A percentile compares a stretch with the other conserved stretches of the same genome.
phyloP scores from a whole-genome alignment of 2,329 filamentous ascomycete genomes.

The Elsinoe fawcettii region DNA sequence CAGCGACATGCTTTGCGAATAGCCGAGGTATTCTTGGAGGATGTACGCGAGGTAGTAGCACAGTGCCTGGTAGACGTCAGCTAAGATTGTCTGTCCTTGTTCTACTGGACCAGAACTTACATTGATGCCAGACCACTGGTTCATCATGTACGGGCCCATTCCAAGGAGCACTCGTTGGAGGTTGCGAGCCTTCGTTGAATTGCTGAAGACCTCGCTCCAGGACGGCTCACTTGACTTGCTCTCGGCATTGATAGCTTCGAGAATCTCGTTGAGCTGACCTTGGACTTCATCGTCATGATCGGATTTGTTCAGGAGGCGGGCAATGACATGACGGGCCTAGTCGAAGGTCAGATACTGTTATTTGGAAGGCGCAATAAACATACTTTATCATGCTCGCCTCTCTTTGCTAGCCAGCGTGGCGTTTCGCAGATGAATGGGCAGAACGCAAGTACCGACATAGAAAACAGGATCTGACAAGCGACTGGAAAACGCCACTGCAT shows the following conservation, averaged over 20 bases:
- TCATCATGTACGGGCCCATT: constrained; percentile 33
- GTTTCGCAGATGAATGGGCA: constrained; percentile 25
- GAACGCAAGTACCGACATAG: constrained; percentile 23
- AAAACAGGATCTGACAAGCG: constrained; percentile 27
- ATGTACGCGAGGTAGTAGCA: constrained; percentile 28
- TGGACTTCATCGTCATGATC: constrained; percentile 28
- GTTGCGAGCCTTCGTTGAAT: constrained; percentile 30
- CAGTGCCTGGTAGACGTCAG: constrained; percentile 17
- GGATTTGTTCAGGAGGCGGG: constrained; percentile 28
- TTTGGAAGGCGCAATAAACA: constrained; percentile 15
- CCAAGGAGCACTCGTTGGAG: constrained; percentile 32
- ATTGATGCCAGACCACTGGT: constrained; percentile 21
- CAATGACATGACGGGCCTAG: constrained; percentile 25
- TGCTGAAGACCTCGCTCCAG: constrained; percentile 32
- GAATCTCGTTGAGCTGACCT: constrained; percentile 31
- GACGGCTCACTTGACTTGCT: constrained; percentile 27
- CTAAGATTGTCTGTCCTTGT: no score
- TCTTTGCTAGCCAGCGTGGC: neutral
- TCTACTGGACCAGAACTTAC: neutral
- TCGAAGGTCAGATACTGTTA: constrained; percentile 17
- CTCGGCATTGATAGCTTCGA: constrained; percentile 29
- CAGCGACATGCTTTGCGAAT: constrained; percentile 24
- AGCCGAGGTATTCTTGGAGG: constrained; percentile 25
- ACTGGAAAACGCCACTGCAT: constrained; percentile 28
- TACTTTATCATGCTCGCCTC: constrained; percentile 2